Evolutionary conservation across 2,329 filamentous ascomycete genomes (phyloP), one percentile per base, ranked within the genome.

Genomic region (Diaporthe sp.): DNA sequence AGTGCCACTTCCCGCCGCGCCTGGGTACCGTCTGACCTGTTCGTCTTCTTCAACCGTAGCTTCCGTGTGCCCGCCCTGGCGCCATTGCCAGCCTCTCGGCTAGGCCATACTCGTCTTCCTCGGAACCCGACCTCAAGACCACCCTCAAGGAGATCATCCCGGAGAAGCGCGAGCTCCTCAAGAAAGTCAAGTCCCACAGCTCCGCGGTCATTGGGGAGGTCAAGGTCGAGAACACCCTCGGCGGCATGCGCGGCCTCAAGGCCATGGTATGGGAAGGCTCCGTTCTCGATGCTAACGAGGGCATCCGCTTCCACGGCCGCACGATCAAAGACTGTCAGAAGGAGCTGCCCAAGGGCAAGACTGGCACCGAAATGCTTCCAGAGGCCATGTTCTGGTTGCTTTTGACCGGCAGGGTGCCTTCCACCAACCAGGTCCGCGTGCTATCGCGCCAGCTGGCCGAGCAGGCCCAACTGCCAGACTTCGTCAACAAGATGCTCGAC

Each of bases 301-400:
- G 97, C 76, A 99, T 99, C 83, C 94, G 96, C 78, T 99, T 99
- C 90, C 97, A 98, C 84, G 97, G 97, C 83, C 94, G 94, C 82
- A 98, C 96, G 78, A 99, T 99, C 89, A 98, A 98, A 87, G 96
- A 99, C 83, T 99, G 97, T 88, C 97, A 98, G 84, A 91, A 93
- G 79, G 93, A 95, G 84, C 92, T 98, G 22, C 96, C 97, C 83
- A 98, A 98, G 89, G 97, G 96, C 79, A 95, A 91, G 76, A 92
- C 94, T 3, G 95, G 96, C 81, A 97, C 95, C 8, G 96, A 98
- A 87, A 99, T 98, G 97, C 91, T 98, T 17, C 97, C 97, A 65
- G 97, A 99, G 86, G 93, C 96, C 85, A 99, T 99, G 97, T 99
- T 99, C 90, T 99, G 97, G 97, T 92, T 98, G 57, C 92, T 99